These are phyloP conservation scores for Strobilomyces confusus DNA, from an alignment of 768 basidiomycete species.

Conservation along the genomic window DNA sequence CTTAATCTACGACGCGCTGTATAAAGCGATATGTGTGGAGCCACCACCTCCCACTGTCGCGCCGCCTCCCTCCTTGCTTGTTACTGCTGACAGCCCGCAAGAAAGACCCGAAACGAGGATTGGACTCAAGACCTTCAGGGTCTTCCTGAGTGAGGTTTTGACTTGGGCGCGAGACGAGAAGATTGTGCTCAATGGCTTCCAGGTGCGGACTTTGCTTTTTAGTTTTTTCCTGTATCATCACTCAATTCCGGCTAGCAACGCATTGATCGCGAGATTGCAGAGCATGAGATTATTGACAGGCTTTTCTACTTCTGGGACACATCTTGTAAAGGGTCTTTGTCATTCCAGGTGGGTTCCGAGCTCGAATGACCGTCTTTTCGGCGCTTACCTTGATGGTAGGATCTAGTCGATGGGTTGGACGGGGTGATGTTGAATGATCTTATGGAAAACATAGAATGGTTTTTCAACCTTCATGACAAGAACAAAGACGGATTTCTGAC, in stretches of 20 bases:
- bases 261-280: slow-evolving; percentile 83
- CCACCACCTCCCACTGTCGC: slow-evolving; percentile 59
- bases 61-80: slow-evolving; percentile 48
- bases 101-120: slow-evolving; percentile 90
- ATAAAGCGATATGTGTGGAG: slow-evolving; percentile 75
- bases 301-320: slow-evolving; percentile 95
- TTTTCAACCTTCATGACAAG: slow-evolving; percentile 93
- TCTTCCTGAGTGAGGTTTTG: slow-evolving; percentile 87
- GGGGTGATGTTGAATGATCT: slow-evolving; percentile 94
- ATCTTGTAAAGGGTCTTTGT: slow-evolving; percentile 74
- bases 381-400: slow-evolving; percentile 43
- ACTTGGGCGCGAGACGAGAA: slow-evolving; percentile 96
- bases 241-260: slow-evolving; percentile 55
- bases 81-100: slow-evolving; percentile 54
- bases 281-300: slow-evolving; percentile 93
- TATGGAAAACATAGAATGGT: slow-evolving; percentile 99
- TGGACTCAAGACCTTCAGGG: slow-evolving; percentile 76
- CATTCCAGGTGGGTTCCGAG: slow-evolving; percentile 65
- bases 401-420: slow-evolving; percentile 84
- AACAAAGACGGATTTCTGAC: slow-evolving; percentile 94
- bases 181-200: slow-evolving; percentile 88
- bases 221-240: background rate
- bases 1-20: slow-evolving; percentile 88
- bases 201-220: slow-evolving; percentile 40
- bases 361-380: background rate